These are phyloP conservation scores for Erodium maritimum DNA, from an alignment of 345 rosid species.

Conservation along the genomic window DNA sequence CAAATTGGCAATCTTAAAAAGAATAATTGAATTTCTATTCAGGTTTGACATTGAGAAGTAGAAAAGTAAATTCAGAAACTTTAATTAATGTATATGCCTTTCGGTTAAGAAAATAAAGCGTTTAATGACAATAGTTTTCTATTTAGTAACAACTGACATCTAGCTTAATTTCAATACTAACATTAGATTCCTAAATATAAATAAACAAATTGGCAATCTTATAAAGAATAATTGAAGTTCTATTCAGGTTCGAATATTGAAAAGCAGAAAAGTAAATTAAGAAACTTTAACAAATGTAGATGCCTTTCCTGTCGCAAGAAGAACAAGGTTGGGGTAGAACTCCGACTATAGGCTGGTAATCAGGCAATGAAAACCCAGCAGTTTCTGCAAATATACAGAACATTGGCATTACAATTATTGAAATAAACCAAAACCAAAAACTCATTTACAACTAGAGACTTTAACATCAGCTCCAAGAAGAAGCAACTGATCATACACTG, in stretches of 20 bases:
- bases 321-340: constrained; percentile 52
- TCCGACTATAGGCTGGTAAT: constrained; percentile 42
- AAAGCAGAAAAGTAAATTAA: neutral
- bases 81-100: constrained; percentile 12
- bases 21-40: neutral
- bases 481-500: too few species aligned
- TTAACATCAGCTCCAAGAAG: neutral
- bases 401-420: neutral
- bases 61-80: constrained; percentile 1
- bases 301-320: constrained; percentile 44
- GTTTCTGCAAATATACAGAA: constrained; percentile 27
- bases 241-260: neutral
- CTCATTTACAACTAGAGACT: too few species aligned
- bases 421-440: neutral
- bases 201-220: neutral
- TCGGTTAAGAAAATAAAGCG: too few species aligned
- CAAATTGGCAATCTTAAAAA: neutral
- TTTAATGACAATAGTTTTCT: neutral
- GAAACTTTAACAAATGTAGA: constrained; percentile 4
- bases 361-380: constrained; percentile 29
- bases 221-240: neutral
- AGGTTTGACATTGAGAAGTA: neutral
- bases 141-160: neutral
- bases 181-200: neutral
- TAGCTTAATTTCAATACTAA: neutral